Percentiles rank a stretch among this genome's conserved stretches.
Conservation (phyloP, 1,139 yeast species). For the Arxiozyma slooffiae region DNA sequence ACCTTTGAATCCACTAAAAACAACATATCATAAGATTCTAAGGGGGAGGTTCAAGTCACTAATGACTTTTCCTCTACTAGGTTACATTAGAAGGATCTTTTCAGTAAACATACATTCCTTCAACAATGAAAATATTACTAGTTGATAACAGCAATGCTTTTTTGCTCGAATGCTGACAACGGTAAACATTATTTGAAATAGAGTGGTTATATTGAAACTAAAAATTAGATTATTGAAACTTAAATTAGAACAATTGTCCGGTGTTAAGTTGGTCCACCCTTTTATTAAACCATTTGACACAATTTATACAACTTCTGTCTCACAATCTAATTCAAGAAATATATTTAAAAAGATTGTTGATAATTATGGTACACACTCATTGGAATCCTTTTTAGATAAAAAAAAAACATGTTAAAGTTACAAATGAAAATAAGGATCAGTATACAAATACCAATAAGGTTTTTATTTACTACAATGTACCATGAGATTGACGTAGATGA, state of each 20-base stretch:
- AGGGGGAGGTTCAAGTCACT: constrained; percentile 64
- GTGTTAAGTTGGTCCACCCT: constrained; percentile 81
- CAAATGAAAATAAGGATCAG: constrained; percentile 32
- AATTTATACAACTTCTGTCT: constrained; percentile 46
- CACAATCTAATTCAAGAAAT: constrained; percentile 41
- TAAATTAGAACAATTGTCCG: constrained; percentile 67
- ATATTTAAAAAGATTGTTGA: constrained; percentile 35
- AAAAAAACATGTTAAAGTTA: constrained; percentile 30
- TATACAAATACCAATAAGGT: constrained; percentile 14
- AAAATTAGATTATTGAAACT: constrained; percentile 68
- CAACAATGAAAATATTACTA: constrained; percentile 75
- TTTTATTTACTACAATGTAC: constrained; percentile 58
- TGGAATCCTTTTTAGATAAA: constrained; percentile 33
- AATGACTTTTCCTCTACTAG: constrained; percentile 57
- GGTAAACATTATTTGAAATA: constrained; percentile 79
- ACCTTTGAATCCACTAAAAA: constrained; percentile 72
- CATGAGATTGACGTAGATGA: constrained; percentile 67
- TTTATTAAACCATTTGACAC: constrained; percentile 67
- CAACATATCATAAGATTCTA: constrained; percentile 64
- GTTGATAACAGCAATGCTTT: constrained; percentile 70
- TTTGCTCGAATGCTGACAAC: constrained; percentile 51
- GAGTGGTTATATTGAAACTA: constrained; percentile 90
- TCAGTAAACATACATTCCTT: constrained; percentile 74
- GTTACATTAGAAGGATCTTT: constrained; percentile 64
- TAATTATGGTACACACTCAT: constrained; percentile 42